Percentiles rank a stretch among this genome's conserved stretches.
Evolutionary conservation across 2,329 filamentous ascomycete genomes (phyloP).

Genomic region (Fusarium cyanostomum): DNA sequence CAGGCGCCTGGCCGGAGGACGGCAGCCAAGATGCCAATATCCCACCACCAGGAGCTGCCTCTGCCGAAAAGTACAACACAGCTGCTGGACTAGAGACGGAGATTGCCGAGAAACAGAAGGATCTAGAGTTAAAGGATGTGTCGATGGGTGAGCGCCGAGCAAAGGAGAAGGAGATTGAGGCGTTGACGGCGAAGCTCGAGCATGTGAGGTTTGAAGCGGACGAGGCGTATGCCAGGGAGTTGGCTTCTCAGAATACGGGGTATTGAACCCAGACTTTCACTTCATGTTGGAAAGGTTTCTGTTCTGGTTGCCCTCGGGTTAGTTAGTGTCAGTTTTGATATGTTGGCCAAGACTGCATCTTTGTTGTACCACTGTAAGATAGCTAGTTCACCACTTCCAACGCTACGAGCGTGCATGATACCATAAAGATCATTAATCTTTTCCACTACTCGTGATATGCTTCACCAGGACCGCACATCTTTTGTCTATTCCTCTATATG

Average conservation of each 20-base stretch:
- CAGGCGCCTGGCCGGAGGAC: slow-evolving; percentile 51
- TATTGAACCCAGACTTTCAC: not conserved
- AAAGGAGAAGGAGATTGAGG: slow-evolving; percentile 50
- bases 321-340: not conserved
- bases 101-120: slow-evolving; percentile 45
- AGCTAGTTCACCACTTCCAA: not conserved
- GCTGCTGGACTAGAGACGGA: slow-evolving; percentile 49
- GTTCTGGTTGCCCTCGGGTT: not conserved
- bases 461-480: slow-evolving; percentile 15
- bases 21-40: slow-evolving; percentile 24
- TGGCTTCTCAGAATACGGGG: slow-evolving; percentile 41
- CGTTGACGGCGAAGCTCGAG: slow-evolving; percentile 51
- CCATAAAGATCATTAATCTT: slow-evolving; percentile 19
- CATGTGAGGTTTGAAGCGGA: slow-evolving; percentile 56
- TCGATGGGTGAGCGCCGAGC: slow-evolving; percentile 37
- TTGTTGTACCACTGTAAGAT: not conserved
- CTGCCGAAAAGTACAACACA: slow-evolving; percentile 50
- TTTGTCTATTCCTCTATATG: slow-evolving; percentile 43
- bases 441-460: slow-evolving; percentile 22
- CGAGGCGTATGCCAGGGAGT: slow-evolving; percentile 56
- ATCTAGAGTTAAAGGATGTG: slow-evolving; percentile 40
- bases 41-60: slow-evolving; percentile 38
- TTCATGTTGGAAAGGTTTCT: not conserved
- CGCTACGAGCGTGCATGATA: not conserved
- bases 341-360: not conserved